Evolutionary conservation across 139 green algal genomes (phyloP), one percentile per base, ranked within the genome.

Genomic region (Eudorina sp.): DNA sequence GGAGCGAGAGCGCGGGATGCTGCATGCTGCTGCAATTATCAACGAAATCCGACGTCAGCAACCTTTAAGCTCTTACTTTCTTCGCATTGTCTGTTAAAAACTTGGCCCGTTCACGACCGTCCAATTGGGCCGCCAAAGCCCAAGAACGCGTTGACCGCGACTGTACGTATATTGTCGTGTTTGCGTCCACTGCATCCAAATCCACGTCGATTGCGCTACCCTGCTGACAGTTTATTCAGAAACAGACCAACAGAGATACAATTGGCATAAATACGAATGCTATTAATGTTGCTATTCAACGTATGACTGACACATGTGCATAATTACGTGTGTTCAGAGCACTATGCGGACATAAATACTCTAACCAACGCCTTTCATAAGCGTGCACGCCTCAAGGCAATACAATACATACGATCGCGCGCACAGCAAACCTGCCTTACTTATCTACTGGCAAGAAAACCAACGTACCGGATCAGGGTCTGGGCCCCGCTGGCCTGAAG

Each of bases 41-140:
- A 58, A 58, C 13, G 51, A 58, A 13, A 58, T 58, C 13, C 51
- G 16, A 16, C 51, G 51, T 58, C 13, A 16, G 51, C 13, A 58
- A 58, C 13, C n/a, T n/a, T 58, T 58, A 58, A 16, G 13, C 51
- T 13, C 66, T 1, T 43, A 77, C 81, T 64, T 87, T 87, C 62
- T 78, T 87, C 27, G 81, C 81, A 45, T 87, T 87, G n/a, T 87
- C 81, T 0, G 64, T 66, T 18, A 87, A 14, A 46, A 77, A 87
- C 81, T 87, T 87, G 9, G 43, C 25, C 81, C 55, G 48, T 31
- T 76, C 55, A 19, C 83, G 83, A 34, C 25, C 13, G 34, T 69
- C 75, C 51, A 31, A 4, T 38, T 62, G 40, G 14, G 40, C 60
- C 3, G 21, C 14, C 11, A 70, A 18, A 19, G 78, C 60, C 41